These are phyloP conservation scores for Quercus robur DNA, from an alignment of 306 rosid genomes.

Conservation along the genomic window DNA sequence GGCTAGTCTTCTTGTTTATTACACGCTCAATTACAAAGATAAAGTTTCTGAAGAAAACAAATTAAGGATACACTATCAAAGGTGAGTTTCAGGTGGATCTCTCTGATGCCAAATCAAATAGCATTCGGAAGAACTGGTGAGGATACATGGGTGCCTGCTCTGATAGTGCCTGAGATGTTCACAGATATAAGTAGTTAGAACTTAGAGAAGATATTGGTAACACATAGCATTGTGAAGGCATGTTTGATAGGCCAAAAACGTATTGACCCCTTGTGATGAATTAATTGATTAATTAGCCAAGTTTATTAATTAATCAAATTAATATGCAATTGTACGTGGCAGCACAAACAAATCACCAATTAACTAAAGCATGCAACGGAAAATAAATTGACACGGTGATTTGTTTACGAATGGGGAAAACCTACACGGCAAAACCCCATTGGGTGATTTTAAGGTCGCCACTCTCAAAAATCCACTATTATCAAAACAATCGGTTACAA, in stretches of 20 bases:
- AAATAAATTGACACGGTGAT: no score
- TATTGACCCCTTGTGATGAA: no score
- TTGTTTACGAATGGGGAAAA: no score
- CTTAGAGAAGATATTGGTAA: neutral
- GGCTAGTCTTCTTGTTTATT: neutral
- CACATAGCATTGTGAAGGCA: neutral
- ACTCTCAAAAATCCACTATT: no score
- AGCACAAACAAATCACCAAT: no score
- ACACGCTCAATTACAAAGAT: neutral
- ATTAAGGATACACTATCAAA: neutral
- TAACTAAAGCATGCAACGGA: no score
- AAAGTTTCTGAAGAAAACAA: slow-evolving; percentile 9
- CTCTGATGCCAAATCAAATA: slow-evolving; percentile 79
- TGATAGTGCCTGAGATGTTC: slow-evolving; percentile 63
- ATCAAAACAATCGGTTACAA: no score
- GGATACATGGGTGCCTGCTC: slow-evolving; percentile 83
- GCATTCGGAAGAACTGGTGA: slow-evolving; percentile 75
- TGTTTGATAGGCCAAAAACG: neutral
- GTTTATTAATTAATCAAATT: no score
- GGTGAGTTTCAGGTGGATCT: slow-evolving; percentile 30
- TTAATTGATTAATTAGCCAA: no score
- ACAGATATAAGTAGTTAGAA: slow-evolving; percentile 16
- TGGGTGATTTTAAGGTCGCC: no score
- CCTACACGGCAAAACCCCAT: no score
- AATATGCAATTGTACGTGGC: no score